Evolutionary conservation across 768 basidiomycete genomes (phyloP), one percentile per base, ranked within the genome.

Genomic region (Mrakia blollopis): DNA sequence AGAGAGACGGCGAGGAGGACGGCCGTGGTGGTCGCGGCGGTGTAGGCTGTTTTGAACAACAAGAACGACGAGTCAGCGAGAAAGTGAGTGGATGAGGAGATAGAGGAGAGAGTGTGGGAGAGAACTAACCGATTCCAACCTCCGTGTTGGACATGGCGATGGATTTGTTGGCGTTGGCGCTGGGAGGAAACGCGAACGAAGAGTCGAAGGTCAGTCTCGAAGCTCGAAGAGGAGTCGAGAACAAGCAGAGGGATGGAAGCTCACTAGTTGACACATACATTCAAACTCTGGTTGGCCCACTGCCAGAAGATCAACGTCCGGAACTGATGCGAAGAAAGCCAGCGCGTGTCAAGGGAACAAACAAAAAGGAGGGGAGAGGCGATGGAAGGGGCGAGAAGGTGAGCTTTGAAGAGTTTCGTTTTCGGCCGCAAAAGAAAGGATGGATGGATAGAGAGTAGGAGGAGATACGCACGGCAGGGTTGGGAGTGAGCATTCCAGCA

Each of bases 401-500:
- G 47, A 50, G 47, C 47, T 28, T 30, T 16, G 25, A n/a, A 25
- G 25, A 2, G n/a, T 57, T 57, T 25, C 72, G 82, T n/a, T 81
- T 57, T 80, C 79, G 52, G 80, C 80, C 32, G 75, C 76, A 50
- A 85, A 44, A n/a, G n/a, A n/a, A n/a, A n/a, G n/a, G n/a, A n/a
- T n/a, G n/a, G n/a, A n/a, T n/a, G n/a, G n/a, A n/a, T 25, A 32
- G 30, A 3, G 32, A 10, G 11, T 18, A 14, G n/a, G 54, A 7
- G 23, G 4, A 47, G 54, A 73, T n/a, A n/a, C 77, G 44, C 35
- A 79, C 76, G 35, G 62, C 68, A 14, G 84, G 81, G 73, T 85
- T 85, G 10, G 85, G 85, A 83, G 83, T 84, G 74, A 86, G 82
- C 85, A 86, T 85, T 28, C 85, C 85, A 13, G 83, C 85, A 44